Conservation (phyloP, 163 green algal genomes). For the Scenedesmus sp. region DNA sequence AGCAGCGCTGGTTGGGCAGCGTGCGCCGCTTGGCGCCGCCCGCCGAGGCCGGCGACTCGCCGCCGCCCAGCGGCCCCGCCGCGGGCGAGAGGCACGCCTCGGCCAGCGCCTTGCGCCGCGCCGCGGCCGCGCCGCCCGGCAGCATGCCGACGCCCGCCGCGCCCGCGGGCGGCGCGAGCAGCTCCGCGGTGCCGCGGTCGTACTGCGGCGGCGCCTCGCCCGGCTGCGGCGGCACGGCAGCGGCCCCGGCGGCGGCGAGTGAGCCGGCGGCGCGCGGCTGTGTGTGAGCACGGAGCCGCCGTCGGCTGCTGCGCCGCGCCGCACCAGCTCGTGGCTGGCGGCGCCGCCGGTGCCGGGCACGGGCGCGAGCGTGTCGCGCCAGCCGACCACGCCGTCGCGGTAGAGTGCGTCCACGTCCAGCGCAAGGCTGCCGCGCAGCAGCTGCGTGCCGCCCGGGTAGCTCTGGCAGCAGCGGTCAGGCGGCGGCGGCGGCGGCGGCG, state of each 20-base stretch:
- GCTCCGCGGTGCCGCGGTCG: constrained; percentile 9
- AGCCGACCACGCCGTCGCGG: constrained; percentile 1
- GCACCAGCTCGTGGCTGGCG: constrained; percentile 24
- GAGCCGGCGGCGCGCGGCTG: no score
- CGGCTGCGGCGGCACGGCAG: no score
- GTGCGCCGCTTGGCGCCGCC: constrained; percentile 12
- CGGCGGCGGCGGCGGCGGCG: no score
- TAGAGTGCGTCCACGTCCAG: constrained; percentile 11
- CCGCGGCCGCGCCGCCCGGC: constrained; percentile 6
- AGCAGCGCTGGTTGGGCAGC: constrained; percentile 20
- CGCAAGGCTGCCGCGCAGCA: constrained; percentile 7
- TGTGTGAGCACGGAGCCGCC: no score
- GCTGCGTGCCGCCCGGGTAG: constrained; percentile 1
- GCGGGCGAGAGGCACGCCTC: constrained; percentile 2
- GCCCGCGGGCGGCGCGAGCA: constrained; percentile 11
- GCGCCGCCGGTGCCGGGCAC: neutral
- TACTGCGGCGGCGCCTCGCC: constrained; percentile 21
- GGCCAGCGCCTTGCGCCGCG: neutral
- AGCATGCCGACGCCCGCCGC: constrained; percentile 16
- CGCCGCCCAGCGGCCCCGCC: neutral
- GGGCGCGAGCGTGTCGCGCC: constrained; percentile 15
- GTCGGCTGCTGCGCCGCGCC: no score
- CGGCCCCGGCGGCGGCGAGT: no score
- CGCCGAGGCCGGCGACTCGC: neutral
- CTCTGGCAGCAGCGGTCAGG: neutral